Base-by-base conservation (phyloP, 345 rosid genomes). In the Zanthoxylum bungeanum region DNA sequence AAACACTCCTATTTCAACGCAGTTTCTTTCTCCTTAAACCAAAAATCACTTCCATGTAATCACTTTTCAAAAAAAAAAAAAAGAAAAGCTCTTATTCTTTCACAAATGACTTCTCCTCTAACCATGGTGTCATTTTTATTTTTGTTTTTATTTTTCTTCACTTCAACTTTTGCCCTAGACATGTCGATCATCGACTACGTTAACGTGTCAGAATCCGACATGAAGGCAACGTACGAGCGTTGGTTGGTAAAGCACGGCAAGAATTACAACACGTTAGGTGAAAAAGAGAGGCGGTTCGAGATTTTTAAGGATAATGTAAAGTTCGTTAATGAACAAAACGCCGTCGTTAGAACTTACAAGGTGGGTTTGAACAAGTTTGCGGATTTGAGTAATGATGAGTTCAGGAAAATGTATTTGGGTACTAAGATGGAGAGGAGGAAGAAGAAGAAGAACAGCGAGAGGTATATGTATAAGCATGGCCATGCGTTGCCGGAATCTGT, bases 331-430 rank as follows among this genome's bases (percentile, higher is more conserved):
- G 80, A 85, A 19, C 87, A 84, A 4, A 90, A 88, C 75, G 74
- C 82, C 3, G 72, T 28, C 27, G 74, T 76, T 57, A 80, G 79
- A 40, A 70, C 74, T 14, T 90, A 88, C 19, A 77, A 74, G 40
- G 81, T 90, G 4, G 93, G 91, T 14, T 70, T 90, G 66, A 88
- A 80, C 70, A 78, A 66, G 82, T 90, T 88, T 72, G 91, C 91
- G 0, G 91, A 90, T 83, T 68, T 91, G 74, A 82, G 83, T 50
- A 84, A 85, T 46, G 89, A 81, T 30, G 93, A 91, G 79, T 91
- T 77, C 42, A 56, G 42, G 28, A 17, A 72, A 19, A 22, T 63
- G 72, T 87, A 79, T 59, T 75, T 86, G 66, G 93, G 96, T 31
- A 66, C 75, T 9, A 79, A 74, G 73, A 57, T 80, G 31, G 76